phyloP scores from a whole-genome alignment of 2,329 filamentous ascomycete species.

The Trichophyton mentagrophytes region DNA sequence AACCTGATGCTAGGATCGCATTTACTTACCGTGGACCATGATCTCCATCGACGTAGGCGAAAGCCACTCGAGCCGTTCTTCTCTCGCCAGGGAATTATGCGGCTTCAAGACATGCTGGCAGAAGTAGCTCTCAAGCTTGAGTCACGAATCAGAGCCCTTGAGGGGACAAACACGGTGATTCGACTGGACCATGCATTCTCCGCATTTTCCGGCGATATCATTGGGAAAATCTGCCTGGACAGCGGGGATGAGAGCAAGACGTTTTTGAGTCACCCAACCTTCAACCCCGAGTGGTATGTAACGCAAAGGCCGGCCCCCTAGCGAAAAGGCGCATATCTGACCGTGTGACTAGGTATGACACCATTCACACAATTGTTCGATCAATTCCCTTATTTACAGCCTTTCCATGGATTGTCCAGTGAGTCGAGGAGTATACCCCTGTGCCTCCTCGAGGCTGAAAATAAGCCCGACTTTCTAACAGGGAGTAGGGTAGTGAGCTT shows the following conservation, averaged over 20 bases:
- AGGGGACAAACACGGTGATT: slow-evolving; percentile 13
- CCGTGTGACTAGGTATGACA: slow-evolving; percentile 9
- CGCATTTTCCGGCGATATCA: slow-evolving; percentile 20
- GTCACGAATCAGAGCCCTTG: slow-evolving; percentile 8
- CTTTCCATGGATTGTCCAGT: slow-evolving; percentile 10
- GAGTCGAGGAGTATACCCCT: neutral
- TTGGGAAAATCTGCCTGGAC: slow-evolving; percentile 9
- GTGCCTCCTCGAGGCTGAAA: neutral
- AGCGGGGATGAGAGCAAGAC: neutral
- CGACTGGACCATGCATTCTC: slow-evolving; percentile 17
- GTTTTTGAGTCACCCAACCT: slow-evolving; percentile 3
- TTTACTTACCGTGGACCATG: slow-evolving; percentile 19
- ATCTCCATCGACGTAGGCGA: slow-evolving; percentile 18
- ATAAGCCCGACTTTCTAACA: neutral
- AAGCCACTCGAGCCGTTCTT: slow-evolving; percentile 18
- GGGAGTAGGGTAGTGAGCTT: neutral
- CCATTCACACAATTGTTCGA: slow-evolving; percentile 7
- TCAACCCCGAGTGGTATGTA: slow-evolving; percentile 7
- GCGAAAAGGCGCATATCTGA: neutral
- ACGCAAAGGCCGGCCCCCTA: neutral
- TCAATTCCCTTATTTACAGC: slow-evolving; percentile 10
- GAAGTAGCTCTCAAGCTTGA: slow-evolving; percentile 8
- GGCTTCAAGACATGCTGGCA: slow-evolving; percentile 6
- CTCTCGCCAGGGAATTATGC: slow-evolving; percentile 11
- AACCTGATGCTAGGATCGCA: slow-evolving; percentile 15